Percentiles rank a stretch among this genome's conserved stretches.
Conservation (phyloP, 441 rosid species). For the Pelargonium fulgidum region DNA sequence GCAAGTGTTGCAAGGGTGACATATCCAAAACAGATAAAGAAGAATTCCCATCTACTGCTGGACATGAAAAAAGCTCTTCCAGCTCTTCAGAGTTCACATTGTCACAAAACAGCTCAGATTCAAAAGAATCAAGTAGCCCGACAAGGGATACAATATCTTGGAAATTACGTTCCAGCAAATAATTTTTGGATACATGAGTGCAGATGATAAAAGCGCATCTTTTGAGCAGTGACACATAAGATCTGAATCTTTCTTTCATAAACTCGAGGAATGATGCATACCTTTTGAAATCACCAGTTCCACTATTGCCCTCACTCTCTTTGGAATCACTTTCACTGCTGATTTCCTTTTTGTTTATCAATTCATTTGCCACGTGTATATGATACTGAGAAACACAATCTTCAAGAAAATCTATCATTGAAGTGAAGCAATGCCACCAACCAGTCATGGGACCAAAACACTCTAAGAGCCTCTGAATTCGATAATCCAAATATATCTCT, state of each 20-base stretch:
- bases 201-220: constrained; percentile 24
- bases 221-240: constrained; percentile 15
- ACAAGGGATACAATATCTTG: constrained; percentile 20
- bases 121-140: constrained; percentile 27
- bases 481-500: constrained; percentile 38
- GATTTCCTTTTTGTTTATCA: constrained; percentile 3
- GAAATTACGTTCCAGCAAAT: constrained; percentile 15
- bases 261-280: constrained; percentile 27
- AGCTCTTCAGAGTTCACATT: constrained; percentile 24
- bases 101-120: constrained; percentile 16
- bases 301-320: constrained; percentile 7
- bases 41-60: neutral
- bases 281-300: constrained; percentile 5
- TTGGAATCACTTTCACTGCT: constrained; percentile 11
- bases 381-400: constrained; percentile 25
- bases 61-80: constrained; percentile 23
- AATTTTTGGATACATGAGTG: constrained; percentile 27
- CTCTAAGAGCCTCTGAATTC: constrained; percentile 24
- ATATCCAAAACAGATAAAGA: neutral
- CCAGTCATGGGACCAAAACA: constrained; percentile 28
- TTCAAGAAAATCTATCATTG: constrained; percentile 30
- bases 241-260: constrained; percentile 22
- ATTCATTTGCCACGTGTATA: constrained; percentile 16
- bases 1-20: neutral
- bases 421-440: constrained; percentile 24